A percentile compares a stretch with the other conserved stretches of the same genome.
These are phyloP conservation scores for Microcos paniculata DNA, from an alignment of 345 rosid genomes.

Conservation along the genomic window DNA sequence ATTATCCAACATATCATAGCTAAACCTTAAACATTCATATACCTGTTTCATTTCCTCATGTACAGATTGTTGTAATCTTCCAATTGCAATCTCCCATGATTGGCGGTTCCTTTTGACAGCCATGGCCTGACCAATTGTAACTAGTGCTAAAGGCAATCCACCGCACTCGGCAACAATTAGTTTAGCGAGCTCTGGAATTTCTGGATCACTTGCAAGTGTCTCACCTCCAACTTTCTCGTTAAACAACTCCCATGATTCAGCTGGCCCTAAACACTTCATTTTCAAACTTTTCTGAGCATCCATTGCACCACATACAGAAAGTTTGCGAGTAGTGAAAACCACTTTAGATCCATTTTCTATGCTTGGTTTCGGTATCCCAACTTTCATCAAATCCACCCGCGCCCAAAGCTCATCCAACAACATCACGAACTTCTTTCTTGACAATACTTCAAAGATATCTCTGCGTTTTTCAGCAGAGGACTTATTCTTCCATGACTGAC, in stretches of 20 bases:
- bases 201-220: not conserved
- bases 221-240: not conserved
- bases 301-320: conserved; percentile 30
- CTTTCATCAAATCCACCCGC: conserved; percentile 22
- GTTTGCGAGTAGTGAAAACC: conserved; percentile 25
- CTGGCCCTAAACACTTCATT: conserved; percentile 13
- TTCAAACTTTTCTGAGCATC: conserved; percentile 14
- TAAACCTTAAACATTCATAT: not conserved
- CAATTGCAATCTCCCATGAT: conserved; percentile 13
- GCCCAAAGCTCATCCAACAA: conserved; percentile 42
- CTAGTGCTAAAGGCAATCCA: not conserved
- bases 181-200: not conserved
- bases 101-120: not conserved
- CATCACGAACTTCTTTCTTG: conserved; percentile 33
- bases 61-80: not conserved
- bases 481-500: conserved; percentile 26
- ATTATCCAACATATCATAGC: not conserved
- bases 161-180: not conserved
- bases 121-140: conserved; percentile 25
- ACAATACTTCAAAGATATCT: conserved; percentile 27
- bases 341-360: conserved; percentile 33
- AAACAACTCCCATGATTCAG: not conserved
- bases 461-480: conserved; percentile 24
- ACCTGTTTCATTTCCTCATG: not conserved
- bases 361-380: conserved; percentile 29